Percentiles rank a stretch among this genome's conserved stretches.
These are phyloP conservation scores for Medicago ruthenica DNA, from an alignment of 306 rosid species.

Conservation along the genomic window DNA sequence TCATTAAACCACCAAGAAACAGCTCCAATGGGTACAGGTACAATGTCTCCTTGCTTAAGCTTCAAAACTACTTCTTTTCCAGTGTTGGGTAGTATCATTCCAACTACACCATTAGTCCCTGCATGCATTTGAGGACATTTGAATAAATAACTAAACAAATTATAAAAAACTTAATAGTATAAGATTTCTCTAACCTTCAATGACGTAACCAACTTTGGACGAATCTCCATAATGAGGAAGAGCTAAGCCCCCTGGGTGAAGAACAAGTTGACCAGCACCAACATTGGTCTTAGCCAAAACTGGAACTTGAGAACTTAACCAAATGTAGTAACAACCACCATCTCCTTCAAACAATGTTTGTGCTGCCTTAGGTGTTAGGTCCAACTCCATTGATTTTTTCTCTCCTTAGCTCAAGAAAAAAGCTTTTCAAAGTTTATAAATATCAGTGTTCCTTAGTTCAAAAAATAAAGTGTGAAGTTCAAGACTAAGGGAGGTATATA, in stretches of 20 bases:
- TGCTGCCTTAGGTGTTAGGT: slow-evolving; percentile 53
- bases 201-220: slow-evolving; percentile 59
- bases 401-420: neutral
- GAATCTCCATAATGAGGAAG: slow-evolving; percentile 73
- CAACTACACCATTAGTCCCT: slow-evolving; percentile 52
- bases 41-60: slow-evolving; percentile 59
- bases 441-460: too few relatives aligned
- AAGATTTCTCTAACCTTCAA: slow-evolving; percentile 46
- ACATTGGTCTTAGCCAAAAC: slow-evolving; percentile 45
- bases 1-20: slow-evolving; percentile 83
- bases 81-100: slow-evolving; percentile 44
- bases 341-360: slow-evolving; percentile 52
- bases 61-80: slow-evolving; percentile 56
- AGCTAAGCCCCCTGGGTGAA: slow-evolving; percentile 66
- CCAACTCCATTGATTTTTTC: slow-evolving; percentile 39
- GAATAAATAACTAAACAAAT: neutral
- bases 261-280: slow-evolving; percentile 58
- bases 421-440: neutral
- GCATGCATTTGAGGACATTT: neutral
- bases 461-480: too few relatives aligned
- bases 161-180: neutral
- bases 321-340: slow-evolving; percentile 64
- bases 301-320: slow-evolving; percentile 55
- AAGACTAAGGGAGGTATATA: too few relatives aligned
- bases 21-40: slow-evolving; percentile 58